phyloP scores from a whole-genome alignment of 495 filamentous ascomycete species.

The Penicilliopsis zonata region DNA sequence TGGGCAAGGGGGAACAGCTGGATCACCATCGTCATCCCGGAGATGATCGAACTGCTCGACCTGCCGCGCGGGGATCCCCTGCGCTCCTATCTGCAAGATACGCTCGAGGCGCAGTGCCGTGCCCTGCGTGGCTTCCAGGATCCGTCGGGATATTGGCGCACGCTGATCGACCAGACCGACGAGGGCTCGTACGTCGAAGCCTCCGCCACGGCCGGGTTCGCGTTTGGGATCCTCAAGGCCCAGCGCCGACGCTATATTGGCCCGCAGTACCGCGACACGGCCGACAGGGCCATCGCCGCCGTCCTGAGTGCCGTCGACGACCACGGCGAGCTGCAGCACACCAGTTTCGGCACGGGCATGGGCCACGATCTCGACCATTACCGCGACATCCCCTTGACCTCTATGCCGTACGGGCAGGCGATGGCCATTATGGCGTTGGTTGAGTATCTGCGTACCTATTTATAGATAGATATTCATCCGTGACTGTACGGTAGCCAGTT shows the following conservation, averaged over 20 bases:
- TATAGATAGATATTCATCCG: too few species aligned
- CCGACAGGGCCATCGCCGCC: conserved; percentile 46
- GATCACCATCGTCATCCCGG: conserved; percentile 64
- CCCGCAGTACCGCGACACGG: conserved; percentile 32
- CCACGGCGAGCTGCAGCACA: conserved; percentile 52
- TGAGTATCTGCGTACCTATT: conserved; percentile 47
- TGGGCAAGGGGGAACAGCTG: conserved; percentile 61
- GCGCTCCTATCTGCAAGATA: conserved; percentile 45
- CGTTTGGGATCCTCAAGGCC: conserved; percentile 62
- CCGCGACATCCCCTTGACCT: conserved; percentile 52
- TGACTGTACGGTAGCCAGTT: too few species aligned
- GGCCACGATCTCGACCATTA: conserved; percentile 56
- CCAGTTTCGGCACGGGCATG: conserved; percentile 66
- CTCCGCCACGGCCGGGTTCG: conserved; percentile 65
- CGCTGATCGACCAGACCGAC: conserved; percentile 50
- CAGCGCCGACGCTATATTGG: conserved; percentile 54
- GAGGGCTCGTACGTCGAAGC: conserved; percentile 58
- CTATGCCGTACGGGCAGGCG: conserved; percentile 69
- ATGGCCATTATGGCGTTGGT: conserved; percentile 65
- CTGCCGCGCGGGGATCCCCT: conserved; percentile 43
- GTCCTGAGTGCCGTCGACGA: conserved; percentile 47
- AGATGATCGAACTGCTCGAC: conserved; percentile 56
- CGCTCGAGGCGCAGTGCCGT: conserved; percentile 48
- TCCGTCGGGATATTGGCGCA: conserved; percentile 50
- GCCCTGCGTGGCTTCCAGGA: conserved; percentile 45